These are phyloP conservation scores for Eremochloa ophiuroides DNA, from an alignment of 176 grass and related monocot species.

Conservation along the genomic window DNA sequence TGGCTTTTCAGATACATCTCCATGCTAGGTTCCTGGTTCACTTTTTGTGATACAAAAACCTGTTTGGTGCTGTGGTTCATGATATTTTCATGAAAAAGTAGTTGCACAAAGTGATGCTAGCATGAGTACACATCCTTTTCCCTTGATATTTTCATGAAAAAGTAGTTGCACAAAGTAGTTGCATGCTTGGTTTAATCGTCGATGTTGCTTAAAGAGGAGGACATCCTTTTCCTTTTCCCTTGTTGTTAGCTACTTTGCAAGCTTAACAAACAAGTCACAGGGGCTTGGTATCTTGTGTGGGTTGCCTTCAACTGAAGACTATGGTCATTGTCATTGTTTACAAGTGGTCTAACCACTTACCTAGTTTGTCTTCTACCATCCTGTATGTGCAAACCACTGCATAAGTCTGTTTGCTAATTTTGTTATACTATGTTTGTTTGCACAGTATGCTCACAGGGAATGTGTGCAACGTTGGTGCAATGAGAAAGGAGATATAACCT, in stretches of 20 bases:
- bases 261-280: constrained; percentile 35
- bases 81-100: constrained; percentile 16
- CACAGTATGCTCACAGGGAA: constrained; percentile 84
- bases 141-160: constrained; percentile 10
- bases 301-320: constrained; percentile 20
- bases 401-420: background rate
- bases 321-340: constrained; percentile 8
- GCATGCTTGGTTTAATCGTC: constrained; percentile 3
- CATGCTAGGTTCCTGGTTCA: background rate
- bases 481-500: constrained; percentile 85
- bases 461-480: constrained; percentile 97
- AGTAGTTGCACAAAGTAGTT: background rate
- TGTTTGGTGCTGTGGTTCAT: constrained; percentile 14
- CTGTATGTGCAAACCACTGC: background rate
- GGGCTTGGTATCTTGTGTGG: constrained; percentile 11
- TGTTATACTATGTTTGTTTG: constrained; percentile 8
- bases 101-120: background rate
- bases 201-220: constrained; percentile 34
- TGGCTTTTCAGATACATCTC: background rate
- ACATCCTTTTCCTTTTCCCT: constrained; percentile 23
- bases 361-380: background rate
- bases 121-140: background rate
- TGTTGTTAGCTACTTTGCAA: constrained; percentile 23
- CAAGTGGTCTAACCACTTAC: constrained; percentile 5
- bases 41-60: background rate